Evolutionary conservation across 306 rosid species (phyloP).

Genomic region (Cyamopsis tetragonoloba): DNA sequence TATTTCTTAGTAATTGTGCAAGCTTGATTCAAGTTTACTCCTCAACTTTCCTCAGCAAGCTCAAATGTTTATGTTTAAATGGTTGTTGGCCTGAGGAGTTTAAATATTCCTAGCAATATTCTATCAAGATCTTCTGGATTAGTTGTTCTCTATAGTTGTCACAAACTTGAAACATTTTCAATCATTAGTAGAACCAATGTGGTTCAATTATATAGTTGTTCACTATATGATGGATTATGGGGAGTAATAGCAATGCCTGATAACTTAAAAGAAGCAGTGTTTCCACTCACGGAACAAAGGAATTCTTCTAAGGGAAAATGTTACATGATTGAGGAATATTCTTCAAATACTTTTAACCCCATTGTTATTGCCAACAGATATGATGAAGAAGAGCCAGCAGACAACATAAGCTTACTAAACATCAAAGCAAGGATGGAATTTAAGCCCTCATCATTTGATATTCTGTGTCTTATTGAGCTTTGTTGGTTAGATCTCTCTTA

Average conservation of each 20-base stretch:
- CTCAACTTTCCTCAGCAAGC: conserved; percentile 19
- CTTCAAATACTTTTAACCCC: conserved; percentile 8
- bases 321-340: no score
- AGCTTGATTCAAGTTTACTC: conserved; percentile 15
- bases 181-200: neutral
- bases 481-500: conserved; percentile 19
- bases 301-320: no score
- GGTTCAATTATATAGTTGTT: neutral
- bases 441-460: neutral
- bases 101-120: conserved; percentile 21
- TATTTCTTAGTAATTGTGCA: neutral
- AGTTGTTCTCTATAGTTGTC: neutral
- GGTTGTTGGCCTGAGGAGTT: neutral
- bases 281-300: no score
- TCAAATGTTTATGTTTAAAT: conserved; percentile 6
- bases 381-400: conserved; percentile 1
- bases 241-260: no score
- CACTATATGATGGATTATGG: no score
- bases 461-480: neutral
- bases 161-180: neutral
- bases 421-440: neutral
- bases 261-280: no score
- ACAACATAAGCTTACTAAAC: neutral
- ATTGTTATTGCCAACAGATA: neutral
- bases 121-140: conserved; percentile 5